phyloP scores from a whole-genome alignment of 805 yeast species.

The Kazachstania bromeliacearum region DNA sequence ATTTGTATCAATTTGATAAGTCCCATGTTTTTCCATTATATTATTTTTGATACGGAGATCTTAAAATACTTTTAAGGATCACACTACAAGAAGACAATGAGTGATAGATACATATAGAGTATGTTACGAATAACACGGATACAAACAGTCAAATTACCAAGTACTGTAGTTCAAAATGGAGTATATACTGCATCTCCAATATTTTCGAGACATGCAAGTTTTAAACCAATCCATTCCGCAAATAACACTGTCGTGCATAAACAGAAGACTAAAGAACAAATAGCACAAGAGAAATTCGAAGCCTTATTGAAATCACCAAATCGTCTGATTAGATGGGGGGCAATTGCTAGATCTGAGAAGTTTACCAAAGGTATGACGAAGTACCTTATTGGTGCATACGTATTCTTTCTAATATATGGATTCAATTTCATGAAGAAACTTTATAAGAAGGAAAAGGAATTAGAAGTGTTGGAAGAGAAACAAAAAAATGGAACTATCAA shows the following conservation, averaged over 20 bases:
- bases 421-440: constrained; percentile 57
- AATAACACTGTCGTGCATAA: background rate
- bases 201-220: background rate
- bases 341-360: constrained; percentile 42
- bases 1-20: too few relatives aligned
- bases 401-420: constrained; percentile 47
- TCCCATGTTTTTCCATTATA: too few relatives aligned
- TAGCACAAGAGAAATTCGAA: constrained; percentile 24
- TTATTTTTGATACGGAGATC: too few relatives aligned
- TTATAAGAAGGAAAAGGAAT: constrained; percentile 54
- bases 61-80: too few relatives aligned
- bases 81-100: too few relatives aligned
- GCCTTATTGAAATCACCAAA: constrained; percentile 29
- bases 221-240: background rate
- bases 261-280: constrained; percentile 28
- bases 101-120: too few relatives aligned
- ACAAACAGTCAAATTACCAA: too few relatives aligned
- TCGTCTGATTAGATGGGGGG: constrained; percentile 42
- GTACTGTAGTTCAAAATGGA: too few relatives aligned
- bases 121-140: too few relatives aligned
- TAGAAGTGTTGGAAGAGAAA: constrained; percentile 35
- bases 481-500: constrained; percentile 29
- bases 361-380: constrained; percentile 57
- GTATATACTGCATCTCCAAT: background rate
- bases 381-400: constrained; percentile 52